Percentiles rank a stretch among this genome's conserved stretches.
Evolutionary conservation across 164 flowering plant genomes (phyloP).

Genomic region (Umbellularia californica): DNA sequence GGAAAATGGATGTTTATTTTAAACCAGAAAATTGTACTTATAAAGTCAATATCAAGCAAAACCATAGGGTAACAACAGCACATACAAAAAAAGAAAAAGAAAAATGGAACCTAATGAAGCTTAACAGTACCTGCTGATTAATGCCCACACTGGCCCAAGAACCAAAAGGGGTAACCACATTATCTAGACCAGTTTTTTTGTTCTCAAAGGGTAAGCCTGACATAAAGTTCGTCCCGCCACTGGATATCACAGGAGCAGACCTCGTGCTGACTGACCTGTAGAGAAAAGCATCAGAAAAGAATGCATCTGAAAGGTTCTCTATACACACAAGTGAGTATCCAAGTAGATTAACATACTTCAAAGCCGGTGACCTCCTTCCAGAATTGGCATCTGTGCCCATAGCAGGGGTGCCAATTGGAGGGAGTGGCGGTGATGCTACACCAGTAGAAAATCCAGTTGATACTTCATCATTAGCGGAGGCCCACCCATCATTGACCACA

Average conservation of each 20-base stretch:
- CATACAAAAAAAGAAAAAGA: background rate
- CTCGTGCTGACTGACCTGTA: constrained; percentile 49
- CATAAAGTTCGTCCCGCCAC: constrained; percentile 25
- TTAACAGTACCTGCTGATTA: constrained; percentile 53
- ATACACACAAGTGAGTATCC: background rate
- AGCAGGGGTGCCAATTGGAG: constrained; percentile 86
- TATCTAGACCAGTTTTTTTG: constrained; percentile 40
- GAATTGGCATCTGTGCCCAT: constrained; percentile 41
- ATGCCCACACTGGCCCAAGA: constrained; percentile 51
- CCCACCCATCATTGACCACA: constrained; percentile 33
- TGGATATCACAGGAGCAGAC: constrained; percentile 19
- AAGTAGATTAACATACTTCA: constrained; percentile 36
- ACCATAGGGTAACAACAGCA: background rate
- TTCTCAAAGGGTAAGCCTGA: constrained; percentile 42
- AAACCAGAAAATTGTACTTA: background rate
- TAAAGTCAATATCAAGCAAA: background rate
- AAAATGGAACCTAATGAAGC: background rate
- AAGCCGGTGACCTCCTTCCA: constrained; percentile 35
- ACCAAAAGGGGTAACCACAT: constrained; percentile 41
- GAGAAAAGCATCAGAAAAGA: constrained; percentile 8
- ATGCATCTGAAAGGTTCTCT: background rate
- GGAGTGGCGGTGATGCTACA: constrained; percentile 47
- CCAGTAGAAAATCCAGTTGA: constrained; percentile 36
- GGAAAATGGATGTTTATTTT: background rate
- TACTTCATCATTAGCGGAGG: constrained; percentile 30